Evolutionary conservation across 176 grass and related monocot species (phyloP).

Genomic region (Eremochloa ophiuroides): DNA sequence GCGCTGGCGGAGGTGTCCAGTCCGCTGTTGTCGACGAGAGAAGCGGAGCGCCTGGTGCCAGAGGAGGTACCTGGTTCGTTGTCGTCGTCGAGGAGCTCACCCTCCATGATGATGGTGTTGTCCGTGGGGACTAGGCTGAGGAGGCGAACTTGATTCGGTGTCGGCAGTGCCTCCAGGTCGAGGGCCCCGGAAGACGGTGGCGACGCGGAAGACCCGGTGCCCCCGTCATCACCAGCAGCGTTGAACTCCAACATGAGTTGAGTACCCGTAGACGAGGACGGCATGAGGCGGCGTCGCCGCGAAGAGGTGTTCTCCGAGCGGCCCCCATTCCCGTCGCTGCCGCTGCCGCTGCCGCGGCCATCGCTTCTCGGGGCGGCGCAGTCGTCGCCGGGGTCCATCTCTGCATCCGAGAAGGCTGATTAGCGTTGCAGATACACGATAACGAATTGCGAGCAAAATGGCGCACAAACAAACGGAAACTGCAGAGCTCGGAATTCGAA

Average conservation of each 20-base stretch:
- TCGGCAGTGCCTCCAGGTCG: not conserved
- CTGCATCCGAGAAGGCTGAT: conserved; percentile 3
- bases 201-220: not conserved
- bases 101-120: conserved; percentile 48
- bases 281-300: not conserved
- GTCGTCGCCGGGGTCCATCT: conserved; percentile 2
- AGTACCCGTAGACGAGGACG: not conserved
- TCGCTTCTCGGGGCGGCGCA: not conserved
- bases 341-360: not conserved
- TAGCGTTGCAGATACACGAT: not conserved
- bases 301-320: not conserved
- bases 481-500: not conserved
- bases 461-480: not conserved
- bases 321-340: not conserved
- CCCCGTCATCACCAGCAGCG: not conserved
- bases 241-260: conserved; percentile 13
- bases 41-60: not conserved
- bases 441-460: not conserved
- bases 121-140: conserved; percentile 16
- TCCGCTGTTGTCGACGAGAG: not conserved
- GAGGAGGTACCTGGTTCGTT: not conserved
- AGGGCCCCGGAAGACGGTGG: not conserved
- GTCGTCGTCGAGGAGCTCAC: conserved; percentile 30
- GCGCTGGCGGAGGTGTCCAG: not conserved
- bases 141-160: not conserved